Evolutionary conservation across 2,329 filamentous ascomycete species (phyloP), one percentile per base, ranked within the genome.

Genomic region (Anthostomella pinea): DNA sequence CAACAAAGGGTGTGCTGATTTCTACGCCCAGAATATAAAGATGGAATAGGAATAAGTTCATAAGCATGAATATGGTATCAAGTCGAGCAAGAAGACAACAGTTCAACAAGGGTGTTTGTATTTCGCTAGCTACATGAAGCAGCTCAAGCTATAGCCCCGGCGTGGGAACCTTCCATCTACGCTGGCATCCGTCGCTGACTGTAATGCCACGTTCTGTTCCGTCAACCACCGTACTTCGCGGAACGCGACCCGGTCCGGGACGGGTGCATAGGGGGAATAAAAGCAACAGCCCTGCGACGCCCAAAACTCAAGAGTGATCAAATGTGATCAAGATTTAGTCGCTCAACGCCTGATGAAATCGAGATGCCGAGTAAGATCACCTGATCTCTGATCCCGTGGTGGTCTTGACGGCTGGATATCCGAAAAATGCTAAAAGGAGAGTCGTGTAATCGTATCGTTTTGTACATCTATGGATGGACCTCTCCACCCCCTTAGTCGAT

Each of bases 401-500:
- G 39, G 32, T 37, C 35, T 39, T 30, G 33, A 44, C 20, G 39
- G 46, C 39, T 36, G 51, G 51, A 56, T 55, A 56, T 54, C 52
- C 46, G 46, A 35, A 45, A 44, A 42, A 47, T 45, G 44, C 41
- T 49, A 51, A 41, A 49, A 41, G 26, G 49, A 49, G 49, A 39
- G 44, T 56, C 54, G 46, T 56, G 35, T 38, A 53, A 45, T 57
- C 54, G 39, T 56, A 41, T 54, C 53, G 41, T 47, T 56, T 54
- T 54, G 46, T 54, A 55, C 52, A 54, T 53, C 49, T 52, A 48
- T 53, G 39, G 20, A 19, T 38, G 40, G 37, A 25, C 36, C 23
- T 32, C 22, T 33, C 18, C n/a, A 20, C 21, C 15, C 14, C 21
- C 39, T 64, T 67, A 81, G 54, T 81, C 77, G 48, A 81, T 81